A percentile compares a stretch with the other conserved stretches of the same genome.
phyloP scores from a whole-genome alignment of 1,284 basidiomycete genomes.

The Tilletia setariae region DNA sequence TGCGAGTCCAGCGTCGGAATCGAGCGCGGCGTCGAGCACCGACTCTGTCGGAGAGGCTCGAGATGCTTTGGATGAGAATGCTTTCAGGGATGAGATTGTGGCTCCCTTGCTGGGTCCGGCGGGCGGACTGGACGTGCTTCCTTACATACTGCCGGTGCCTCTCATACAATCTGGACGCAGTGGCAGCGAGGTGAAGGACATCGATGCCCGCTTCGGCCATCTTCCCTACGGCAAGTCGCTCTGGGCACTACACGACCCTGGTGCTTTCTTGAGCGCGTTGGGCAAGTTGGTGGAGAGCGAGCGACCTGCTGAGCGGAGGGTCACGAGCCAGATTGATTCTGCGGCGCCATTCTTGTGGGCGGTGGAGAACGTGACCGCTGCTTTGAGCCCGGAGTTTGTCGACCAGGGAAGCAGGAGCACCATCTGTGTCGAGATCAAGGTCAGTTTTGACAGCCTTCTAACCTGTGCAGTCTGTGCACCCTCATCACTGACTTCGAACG shows the following conservation, averaged over 20 bases:
- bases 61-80: background rate
- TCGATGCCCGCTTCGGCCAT: background rate
- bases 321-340: constrained; percentile 24
- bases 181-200: background rate
- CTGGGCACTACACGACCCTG: constrained; percentile 2
- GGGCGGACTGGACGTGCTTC: constrained; percentile 4
- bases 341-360: constrained; percentile 25
- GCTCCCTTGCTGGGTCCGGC: constrained; percentile 9
- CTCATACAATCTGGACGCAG: background rate
- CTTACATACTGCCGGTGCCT: constrained; percentile 1
- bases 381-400: background rate
- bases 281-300: constrained; percentile 24
- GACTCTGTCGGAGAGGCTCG: too few relatives aligned
- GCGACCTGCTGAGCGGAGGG: constrained; percentile 4
- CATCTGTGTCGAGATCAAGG: constrained; percentile 23
- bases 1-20: background rate
- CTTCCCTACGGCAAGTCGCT: constrained; percentile 4
- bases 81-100: constrained; percentile 10
- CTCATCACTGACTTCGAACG: background rate
- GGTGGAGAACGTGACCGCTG: constrained; percentile 31
- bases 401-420: constrained; percentile 12
- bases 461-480: background rate
- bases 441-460: background rate
- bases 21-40: background rate
- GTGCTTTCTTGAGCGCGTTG: constrained; percentile 18